Evolutionary conservation across 225 moss, liverwort and hornwort genomes (phyloP).

Genomic region (Pseudisothecium myosuroides): DNA sequence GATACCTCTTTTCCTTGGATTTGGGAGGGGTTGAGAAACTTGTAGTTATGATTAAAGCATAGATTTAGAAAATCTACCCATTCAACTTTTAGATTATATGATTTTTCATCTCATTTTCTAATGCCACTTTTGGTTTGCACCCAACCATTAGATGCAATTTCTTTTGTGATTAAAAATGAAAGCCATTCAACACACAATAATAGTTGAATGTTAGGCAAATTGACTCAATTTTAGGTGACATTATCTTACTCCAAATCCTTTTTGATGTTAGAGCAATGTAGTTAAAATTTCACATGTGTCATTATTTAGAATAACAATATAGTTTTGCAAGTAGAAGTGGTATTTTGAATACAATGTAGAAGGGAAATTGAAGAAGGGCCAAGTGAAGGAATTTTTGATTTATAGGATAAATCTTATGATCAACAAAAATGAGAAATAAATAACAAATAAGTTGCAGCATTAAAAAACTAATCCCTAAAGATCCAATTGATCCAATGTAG

Average conservation of each 20-base stretch:
- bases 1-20: background rate
- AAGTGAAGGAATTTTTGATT: background rate
- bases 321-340: background rate
- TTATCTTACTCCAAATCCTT: background rate
- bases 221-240: background rate
- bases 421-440: background rate
- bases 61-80: background rate
- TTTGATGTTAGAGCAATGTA: background rate
- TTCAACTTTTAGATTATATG: background rate
- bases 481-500: background rate
- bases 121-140: background rate
- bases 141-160: no score
- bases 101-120: background rate
- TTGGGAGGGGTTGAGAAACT: rapidly evolving
- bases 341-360: background rate
- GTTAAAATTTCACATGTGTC: background rate
- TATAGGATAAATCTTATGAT: background rate
- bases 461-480: background rate
- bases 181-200: background rate
- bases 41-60: rapidly evolving
- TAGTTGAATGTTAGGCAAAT: background rate
- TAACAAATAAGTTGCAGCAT: background rate
- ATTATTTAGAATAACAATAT: background rate
- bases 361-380: background rate
- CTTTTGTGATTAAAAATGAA: background rate